phyloP scores from a whole-genome alignment of 106 monocot genomes.

The Amphibolis antarctica region DNA sequence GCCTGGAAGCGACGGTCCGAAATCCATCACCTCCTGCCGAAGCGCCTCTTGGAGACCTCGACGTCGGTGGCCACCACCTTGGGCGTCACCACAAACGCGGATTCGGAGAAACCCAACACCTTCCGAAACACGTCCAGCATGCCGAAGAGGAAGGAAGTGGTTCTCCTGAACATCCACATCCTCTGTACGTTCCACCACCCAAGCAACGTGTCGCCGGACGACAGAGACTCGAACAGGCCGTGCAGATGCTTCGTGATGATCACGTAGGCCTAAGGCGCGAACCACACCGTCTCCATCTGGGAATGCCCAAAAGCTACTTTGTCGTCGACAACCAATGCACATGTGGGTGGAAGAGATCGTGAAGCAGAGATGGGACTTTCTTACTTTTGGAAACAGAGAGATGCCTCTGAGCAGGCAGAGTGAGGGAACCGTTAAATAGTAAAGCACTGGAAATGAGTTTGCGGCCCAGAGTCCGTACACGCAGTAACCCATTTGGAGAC shows the following conservation, averaged over 20 bases:
- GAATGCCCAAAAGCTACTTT: background rate
- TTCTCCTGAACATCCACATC: conserved; percentile 2
- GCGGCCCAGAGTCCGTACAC: conserved; percentile 2
- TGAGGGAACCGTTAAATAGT: conserved; percentile 5
- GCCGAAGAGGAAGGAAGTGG: background rate
- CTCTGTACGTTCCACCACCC: background rate
- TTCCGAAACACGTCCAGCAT: background rate
- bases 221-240: background rate
- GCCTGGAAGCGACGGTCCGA: background rate
- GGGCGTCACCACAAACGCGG: background rate
- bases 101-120: background rate
- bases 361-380: background rate
- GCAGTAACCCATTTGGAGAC: conserved; percentile 9
- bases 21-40: background rate
- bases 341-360: too few relatives aligned
- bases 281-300: background rate
- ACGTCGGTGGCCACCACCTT: background rate
- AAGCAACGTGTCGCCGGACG: background rate
- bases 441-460: conserved; percentile 7
- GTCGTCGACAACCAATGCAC: too few relatives aligned
- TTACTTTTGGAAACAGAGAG: conserved; percentile 14
- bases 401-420: background rate
- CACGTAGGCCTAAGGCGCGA: background rate
- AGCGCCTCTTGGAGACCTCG: background rate
- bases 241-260: too few relatives aligned